A percentile compares a stretch with the other conserved stretches of the same genome.
phyloP scores from a whole-genome alignment of 441 rosid species.

The Adansonia madagascariensis region DNA sequence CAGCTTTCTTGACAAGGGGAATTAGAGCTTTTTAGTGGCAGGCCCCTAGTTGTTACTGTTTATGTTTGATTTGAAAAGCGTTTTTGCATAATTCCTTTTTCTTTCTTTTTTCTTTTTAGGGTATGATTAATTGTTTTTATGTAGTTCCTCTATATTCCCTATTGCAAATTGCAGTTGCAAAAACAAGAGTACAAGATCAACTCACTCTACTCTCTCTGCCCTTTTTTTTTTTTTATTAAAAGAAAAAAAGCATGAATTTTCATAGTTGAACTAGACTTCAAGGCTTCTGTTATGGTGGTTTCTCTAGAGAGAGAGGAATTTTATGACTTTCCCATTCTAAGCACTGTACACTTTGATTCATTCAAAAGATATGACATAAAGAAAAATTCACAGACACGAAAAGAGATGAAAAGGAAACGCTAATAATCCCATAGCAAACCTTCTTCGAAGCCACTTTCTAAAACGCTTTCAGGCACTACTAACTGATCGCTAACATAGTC shows the following conservation, averaged over 20 bases:
- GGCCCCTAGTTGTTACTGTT: slow-evolving; percentile 4
- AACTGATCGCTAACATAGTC: slow-evolving; percentile 36
- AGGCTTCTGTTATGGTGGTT: not conserved
- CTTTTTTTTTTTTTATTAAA: not conserved
- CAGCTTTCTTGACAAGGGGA: slow-evolving; percentile 8
- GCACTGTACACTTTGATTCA: slow-evolving; percentile 17
- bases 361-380: slow-evolving; percentile 11
- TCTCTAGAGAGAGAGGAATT: not conserved
- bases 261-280: not conserved
- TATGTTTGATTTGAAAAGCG: not conserved
- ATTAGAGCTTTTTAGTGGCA: not conserved
- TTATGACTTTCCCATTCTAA: not conserved
- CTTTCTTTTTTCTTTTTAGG: not conserved
- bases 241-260: not conserved
- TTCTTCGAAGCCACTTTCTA: slow-evolving; percentile 30
- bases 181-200: not conserved
- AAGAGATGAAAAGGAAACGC: not conserved
- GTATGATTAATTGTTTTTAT: not conserved
- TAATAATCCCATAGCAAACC: slow-evolving; percentile 47
- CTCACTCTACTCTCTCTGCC: not conserved
- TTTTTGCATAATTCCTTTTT: not conserved
- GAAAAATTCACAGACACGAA: not conserved
- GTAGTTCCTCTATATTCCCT: not conserved
- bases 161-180: not conserved
- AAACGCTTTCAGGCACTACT: slow-evolving; percentile 24